These are phyloP conservation scores for Melaleuca alternifolia DNA, from an alignment of 345 rosid genomes.

Conservation along the genomic window DNA sequence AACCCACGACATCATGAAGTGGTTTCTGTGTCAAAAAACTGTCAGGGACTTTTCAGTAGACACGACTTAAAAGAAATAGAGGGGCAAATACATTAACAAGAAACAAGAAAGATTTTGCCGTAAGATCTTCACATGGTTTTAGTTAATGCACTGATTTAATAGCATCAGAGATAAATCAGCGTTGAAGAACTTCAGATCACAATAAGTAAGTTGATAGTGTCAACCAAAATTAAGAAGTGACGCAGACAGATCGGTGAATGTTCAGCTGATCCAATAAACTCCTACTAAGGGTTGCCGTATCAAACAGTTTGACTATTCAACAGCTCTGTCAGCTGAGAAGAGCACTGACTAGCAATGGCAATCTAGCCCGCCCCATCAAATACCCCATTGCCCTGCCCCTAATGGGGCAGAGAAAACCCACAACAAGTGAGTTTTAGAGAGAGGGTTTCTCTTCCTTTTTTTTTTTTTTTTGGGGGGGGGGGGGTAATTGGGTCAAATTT, in stretches of 20 bases:
- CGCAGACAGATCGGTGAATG: neutral
- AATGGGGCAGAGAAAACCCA: neutral
- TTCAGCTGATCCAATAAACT: neutral
- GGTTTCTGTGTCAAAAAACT: conserved; percentile 49
- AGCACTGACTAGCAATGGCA: neutral
- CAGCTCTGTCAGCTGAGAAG: neutral
- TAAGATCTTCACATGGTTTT: neutral
- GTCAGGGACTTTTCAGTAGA: conserved; percentile 13
- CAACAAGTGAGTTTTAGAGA: neutral
- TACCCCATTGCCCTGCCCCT: neutral
- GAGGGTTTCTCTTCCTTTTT: too few species aligned
- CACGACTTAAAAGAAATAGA: neutral
- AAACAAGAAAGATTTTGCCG: neutral
- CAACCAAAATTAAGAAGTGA: neutral
- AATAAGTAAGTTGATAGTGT: neutral
- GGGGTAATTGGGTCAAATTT: neutral
- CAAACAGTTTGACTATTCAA: neutral
- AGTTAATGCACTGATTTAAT: neutral
- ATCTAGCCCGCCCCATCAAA: neutral
- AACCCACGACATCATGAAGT: conserved; percentile 78
- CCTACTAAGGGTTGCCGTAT: neutral
- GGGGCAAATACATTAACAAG: neutral
- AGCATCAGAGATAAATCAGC: neutral
- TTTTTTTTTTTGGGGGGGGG: neutral
- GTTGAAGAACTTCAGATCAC: neutral